Base-by-base conservation (phyloP, 2,329 filamentous ascomycete species). In the Botrytis byssoidea region DNA sequence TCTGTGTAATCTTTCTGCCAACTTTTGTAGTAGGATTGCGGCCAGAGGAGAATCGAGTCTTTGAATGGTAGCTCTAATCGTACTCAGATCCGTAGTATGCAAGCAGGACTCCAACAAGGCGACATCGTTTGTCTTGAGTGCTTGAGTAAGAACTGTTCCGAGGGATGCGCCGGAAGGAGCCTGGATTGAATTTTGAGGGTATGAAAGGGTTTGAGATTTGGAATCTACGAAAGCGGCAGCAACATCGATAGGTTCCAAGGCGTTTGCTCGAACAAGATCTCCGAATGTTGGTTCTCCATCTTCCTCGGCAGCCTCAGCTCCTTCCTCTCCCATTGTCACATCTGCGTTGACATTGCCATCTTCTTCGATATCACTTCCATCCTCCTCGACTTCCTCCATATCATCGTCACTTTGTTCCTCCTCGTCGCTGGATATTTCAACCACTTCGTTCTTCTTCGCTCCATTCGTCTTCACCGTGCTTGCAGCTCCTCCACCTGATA, bases 101-200 rank as follows among this genome's bases (percentile, higher is more conserved):
- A 99, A 89, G 83, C 95, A 98, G 0, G 93, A 94, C 85, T 98
- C 95, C 78, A 99, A 91, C 70, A 98, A 91, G 76, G 92, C 91
- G 75, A 89, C 88, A 84, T 99, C 96, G 83, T 98, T 96, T 75
- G 95, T 98, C 79, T 92, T 92, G 73, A 99, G 90, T 9, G 96
- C 94, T 83, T 98, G 95, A 22, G 94, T 91, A 74, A 99, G 90
- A n/a, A 98, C 94, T 8, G 94, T 97, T 66, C 93, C 92, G 69
- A 99, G 89, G 10, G 95, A 97, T 74, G 93, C 90, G 74, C 92
- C 91, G 20, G 90, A 91, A 20, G 91, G 92, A 32, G 79, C 72
- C 71, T 79, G 77, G 64, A 80, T 74, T 65, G 75, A 71, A 69
- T 73, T 72, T 71, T 76, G 76, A 44, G 78, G 77, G 68, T 79